A percentile compares a stretch with the other conserved stretches of the same genome.
phyloP scores from a whole-genome alignment of 805 yeast genomes.

The Candida multigemmis region DNA sequence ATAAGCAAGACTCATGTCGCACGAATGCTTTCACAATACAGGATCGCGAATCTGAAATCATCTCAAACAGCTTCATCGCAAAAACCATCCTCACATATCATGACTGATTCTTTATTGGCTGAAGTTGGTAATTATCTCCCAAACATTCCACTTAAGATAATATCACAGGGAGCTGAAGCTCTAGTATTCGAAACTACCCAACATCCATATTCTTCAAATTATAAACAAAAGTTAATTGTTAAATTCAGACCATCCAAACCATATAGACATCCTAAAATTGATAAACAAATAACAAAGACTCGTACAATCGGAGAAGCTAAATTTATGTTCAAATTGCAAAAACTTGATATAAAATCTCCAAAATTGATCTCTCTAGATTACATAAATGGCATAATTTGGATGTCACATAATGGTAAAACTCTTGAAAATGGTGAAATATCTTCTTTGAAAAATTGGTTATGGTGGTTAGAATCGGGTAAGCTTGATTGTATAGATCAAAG shows the following conservation, averaged over 20 bases:
- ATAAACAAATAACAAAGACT: slow-evolving; percentile 63
- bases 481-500: slow-evolving; percentile 15
- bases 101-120: slow-evolving; percentile 48
- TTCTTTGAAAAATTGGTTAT: slow-evolving; percentile 64
- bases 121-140: slow-evolving; percentile 35
- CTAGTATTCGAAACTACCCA: slow-evolving; percentile 52
- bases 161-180: slow-evolving; percentile 92
- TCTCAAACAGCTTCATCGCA: neutral
- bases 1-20: neutral
- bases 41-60: neutral
- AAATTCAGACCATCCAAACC: slow-evolving; percentile 85
- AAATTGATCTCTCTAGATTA: slow-evolving; percentile 68
- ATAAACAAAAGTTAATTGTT: slow-evolving; percentile 41
- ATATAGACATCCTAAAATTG: slow-evolving; percentile 84
- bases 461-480: slow-evolving; percentile 42
- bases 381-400: slow-evolving; percentile 75
- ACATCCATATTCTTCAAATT: slow-evolving; percentile 53
- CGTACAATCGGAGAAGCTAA: slow-evolving; percentile 83
- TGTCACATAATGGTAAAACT: slow-evolving; percentile 64
- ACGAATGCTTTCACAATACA: neutral
- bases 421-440: slow-evolving; percentile 45
- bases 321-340: slow-evolving; percentile 48
- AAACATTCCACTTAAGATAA: slow-evolving; percentile 39
- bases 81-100: no score
- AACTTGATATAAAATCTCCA: slow-evolving; percentile 63